A percentile compares a stretch with the other conserved stretches of the same genome.
Evolutionary conservation across 2,329 filamentous ascomycete species (phyloP).

Genomic region (Hypoxylon sp.): DNA sequence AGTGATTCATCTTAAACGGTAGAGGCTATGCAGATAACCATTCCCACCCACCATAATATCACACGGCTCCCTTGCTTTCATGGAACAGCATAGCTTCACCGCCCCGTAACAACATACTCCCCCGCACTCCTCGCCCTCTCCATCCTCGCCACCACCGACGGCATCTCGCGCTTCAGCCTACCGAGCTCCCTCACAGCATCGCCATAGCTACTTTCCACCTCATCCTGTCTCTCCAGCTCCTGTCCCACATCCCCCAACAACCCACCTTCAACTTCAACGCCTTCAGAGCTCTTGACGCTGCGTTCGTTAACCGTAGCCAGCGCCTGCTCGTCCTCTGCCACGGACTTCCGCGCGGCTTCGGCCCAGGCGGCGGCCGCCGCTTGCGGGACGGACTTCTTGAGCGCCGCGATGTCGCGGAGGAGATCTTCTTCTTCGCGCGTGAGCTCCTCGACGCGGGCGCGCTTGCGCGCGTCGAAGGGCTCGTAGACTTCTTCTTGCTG

Average conservation of each 20-base stretch:
- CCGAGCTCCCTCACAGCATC: constrained; percentile 66
- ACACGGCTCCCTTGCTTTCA: not conserved
- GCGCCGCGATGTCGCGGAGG: constrained; percentile 72
- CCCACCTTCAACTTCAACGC: constrained; percentile 37
- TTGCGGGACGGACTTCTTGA: constrained; percentile 69
- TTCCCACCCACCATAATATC: no score
- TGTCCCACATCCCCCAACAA: constrained; percentile 39
- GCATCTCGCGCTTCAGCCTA: constrained; percentile 71
- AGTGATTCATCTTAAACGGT: no score
- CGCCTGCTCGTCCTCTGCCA: constrained; percentile 64
- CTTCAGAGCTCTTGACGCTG: constrained; percentile 11
- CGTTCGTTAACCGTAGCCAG: constrained; percentile 54
- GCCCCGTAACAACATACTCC: constrained; percentile 68
- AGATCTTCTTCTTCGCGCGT: constrained; percentile 74
- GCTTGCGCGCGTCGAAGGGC: constrained; percentile 72
- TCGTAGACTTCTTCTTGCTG: constrained; percentile 65
- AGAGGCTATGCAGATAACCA: no score
- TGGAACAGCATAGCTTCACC: constrained; percentile 45
- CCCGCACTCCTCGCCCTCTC: constrained; percentile 73
- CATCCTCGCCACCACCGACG: constrained; percentile 74
- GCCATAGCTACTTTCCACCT: constrained; percentile 63
- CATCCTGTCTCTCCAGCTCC: constrained; percentile 62
- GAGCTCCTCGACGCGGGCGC: constrained; percentile 72
- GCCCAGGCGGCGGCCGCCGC: constrained; percentile 61
- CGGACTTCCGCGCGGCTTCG: constrained; percentile 57